phyloP scores from a whole-genome alignment of 768 basidiomycete genomes.

The Trametes meyenii region DNA sequence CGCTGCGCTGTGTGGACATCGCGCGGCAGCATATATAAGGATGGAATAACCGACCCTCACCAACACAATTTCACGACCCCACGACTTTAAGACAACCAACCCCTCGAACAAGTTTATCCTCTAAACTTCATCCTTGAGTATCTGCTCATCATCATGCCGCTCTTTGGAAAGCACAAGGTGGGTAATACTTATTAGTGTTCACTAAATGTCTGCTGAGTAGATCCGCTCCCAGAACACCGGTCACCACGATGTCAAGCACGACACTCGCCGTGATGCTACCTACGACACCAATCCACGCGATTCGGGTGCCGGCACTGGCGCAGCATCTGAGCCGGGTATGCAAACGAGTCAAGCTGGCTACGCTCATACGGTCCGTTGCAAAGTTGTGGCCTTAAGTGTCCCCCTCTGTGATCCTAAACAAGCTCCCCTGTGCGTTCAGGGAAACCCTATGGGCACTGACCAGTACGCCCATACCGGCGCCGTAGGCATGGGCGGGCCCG shows the following conservation, averaged over 20 bases:
- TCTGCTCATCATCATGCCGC: conserved; percentile 16
- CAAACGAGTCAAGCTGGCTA: no score
- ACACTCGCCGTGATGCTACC: background rate
- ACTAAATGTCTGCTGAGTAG: background rate
- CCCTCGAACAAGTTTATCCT: background rate
- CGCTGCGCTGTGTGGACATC: background rate
- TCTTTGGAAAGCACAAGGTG: conserved; percentile 30
- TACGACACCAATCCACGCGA: background rate
- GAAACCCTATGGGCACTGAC: background rate
- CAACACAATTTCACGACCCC: background rate
- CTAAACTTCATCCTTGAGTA: background rate
- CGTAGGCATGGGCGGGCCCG: background rate
- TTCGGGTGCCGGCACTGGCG: background rate
- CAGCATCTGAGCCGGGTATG: no score
- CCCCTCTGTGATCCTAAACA: no score
- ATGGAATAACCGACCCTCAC: background rate
- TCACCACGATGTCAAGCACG: background rate
- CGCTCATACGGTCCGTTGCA: no score
- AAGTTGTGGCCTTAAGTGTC: no score
- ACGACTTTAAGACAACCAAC: background rate
- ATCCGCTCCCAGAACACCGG: background rate
- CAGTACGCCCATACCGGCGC: background rate
- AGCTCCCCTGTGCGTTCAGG: background rate
- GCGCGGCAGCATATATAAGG: background rate
- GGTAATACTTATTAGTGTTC: background rate